These are phyloP conservation scores for Aethionema arabicum DNA, from an alignment of 345 rosid genomes.

Conservation along the genomic window DNA sequence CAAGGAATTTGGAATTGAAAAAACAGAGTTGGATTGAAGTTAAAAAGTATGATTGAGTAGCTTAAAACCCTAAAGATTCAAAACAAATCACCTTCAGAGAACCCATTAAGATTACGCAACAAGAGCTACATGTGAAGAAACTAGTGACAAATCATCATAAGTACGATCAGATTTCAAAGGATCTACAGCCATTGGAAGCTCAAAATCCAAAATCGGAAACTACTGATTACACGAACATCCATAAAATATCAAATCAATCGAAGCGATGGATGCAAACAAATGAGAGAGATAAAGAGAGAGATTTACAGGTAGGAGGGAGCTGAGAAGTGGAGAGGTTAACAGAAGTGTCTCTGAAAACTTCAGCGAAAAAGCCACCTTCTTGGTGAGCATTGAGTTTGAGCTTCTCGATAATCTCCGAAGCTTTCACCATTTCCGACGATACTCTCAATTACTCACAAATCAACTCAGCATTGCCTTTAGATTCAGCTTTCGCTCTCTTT, in stretches of 20 bases:
- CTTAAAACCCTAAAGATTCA: neutral
- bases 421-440: constrained; percentile 40
- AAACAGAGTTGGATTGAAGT: neutral
- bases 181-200: constrained; percentile 3
- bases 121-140: neutral
- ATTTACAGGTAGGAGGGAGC: constrained; percentile 73
- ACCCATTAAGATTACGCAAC: constrained; percentile 5
- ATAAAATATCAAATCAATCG: constrained; percentile 3
- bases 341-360: constrained; percentile 77
- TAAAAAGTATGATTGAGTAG: neutral
- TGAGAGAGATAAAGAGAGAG: neutral
- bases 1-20: neutral
- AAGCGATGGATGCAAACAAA: constrained; percentile 9
- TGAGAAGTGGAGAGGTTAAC: constrained; percentile 67
- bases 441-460: constrained; percentile 1
- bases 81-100: neutral
- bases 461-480: neutral
- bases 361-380: constrained; percentile 81
- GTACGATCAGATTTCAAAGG: neutral
- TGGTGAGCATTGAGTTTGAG: constrained; percentile 63
- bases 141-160: too few species aligned
- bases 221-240: neutral
- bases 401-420: constrained; percentile 54
- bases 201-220: neutral
- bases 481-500: neutral